Conservation (phyloP, 1,139 yeast genomes). For the Hansenula lynferdii region DNA sequence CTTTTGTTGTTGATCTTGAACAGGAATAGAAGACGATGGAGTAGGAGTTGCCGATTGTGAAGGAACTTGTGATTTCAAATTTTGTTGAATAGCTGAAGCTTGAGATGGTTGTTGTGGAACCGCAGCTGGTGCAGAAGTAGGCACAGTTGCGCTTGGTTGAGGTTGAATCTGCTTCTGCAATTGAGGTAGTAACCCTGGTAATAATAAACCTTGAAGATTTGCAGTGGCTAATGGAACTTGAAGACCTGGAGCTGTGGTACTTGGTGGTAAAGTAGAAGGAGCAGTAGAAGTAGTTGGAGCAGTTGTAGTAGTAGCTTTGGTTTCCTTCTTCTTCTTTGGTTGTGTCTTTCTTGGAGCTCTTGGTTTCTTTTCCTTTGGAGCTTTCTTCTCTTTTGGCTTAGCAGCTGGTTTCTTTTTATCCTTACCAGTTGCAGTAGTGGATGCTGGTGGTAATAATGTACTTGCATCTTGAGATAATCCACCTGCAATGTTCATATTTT, state of each 20-base stretch:
- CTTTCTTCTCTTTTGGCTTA: slow-evolving; percentile 21
- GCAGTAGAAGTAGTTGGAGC: slow-evolving; percentile 13
- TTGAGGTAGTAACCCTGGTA: slow-evolving; percentile 12
- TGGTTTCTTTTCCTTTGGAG: slow-evolving; percentile 22
- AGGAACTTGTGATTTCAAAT: slow-evolving; percentile 4
- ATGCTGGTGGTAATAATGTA: neutral
- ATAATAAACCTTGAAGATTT: slow-evolving; percentile 13
- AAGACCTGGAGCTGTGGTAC: neutral
- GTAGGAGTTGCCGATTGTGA: slow-evolving; percentile 5
- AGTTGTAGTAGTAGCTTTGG: slow-evolving; percentile 10
- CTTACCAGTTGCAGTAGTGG: slow-evolving; percentile 6
- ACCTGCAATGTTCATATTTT: slow-evolving; percentile 38
- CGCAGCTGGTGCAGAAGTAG: neutral
- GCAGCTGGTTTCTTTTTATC: slow-evolving; percentile 17
- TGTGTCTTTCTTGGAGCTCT: slow-evolving; percentile 19
- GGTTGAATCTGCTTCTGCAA: slow-evolving; percentile 5
- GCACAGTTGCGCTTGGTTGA: neutral
- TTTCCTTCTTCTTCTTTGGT: slow-evolving; percentile 20
- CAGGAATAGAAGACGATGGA: neutral
- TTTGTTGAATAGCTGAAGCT: too few species aligned
- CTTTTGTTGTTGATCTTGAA: slow-evolving; percentile 2
- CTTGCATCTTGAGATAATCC: slow-evolving; percentile 6
- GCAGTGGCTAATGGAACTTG: slow-evolving; percentile 6
- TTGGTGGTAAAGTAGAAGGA: slow-evolving; percentile 9
- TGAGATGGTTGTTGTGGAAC: neutral